Conservation (phyloP, 176 grass and related monocot species). For the Musa troglodytarum region DNA sequence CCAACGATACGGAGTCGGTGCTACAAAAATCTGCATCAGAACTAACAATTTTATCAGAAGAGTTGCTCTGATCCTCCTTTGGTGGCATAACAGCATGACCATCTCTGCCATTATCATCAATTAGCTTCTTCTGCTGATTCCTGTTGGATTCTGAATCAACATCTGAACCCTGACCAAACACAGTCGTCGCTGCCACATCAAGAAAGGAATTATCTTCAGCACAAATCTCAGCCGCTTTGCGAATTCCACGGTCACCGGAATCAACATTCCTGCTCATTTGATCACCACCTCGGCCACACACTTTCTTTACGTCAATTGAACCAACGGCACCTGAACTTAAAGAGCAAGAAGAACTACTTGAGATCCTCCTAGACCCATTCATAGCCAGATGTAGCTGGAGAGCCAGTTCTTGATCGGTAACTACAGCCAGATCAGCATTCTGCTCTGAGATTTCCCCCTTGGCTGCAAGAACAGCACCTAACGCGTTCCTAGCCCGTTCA, state of each 20-base stretch:
- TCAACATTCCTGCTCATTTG: neutral
- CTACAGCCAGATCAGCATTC: slow-evolving; percentile 6
- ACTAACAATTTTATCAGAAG: slow-evolving; percentile 1
- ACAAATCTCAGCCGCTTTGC: slow-evolving; percentile 26
- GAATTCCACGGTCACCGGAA: neutral
- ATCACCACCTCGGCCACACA: neutral
- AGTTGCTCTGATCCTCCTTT: slow-evolving; percentile 9
- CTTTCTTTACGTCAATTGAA: neutral
- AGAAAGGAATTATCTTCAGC: slow-evolving; percentile 37
- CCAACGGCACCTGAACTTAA: neutral
- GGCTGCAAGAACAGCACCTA: neutral
- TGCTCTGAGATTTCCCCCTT: neutral
- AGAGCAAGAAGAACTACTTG: slow-evolving; percentile 17
- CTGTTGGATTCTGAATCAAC: neutral
- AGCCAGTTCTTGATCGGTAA: slow-evolving; percentile 39
- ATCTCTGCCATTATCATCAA: neutral
- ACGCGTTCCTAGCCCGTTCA: slow-evolving; percentile 12
- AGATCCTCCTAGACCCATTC: slow-evolving; percentile 63
- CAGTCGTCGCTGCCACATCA: slow-evolving; percentile 9
- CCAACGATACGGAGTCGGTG: slow-evolving; percentile 1
- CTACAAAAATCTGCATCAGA: slow-evolving; percentile 32
- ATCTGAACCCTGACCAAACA: neutral
- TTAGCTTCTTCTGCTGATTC: slow-evolving; percentile 6
- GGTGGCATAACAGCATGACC: neutral
- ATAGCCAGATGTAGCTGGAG: slow-evolving; percentile 60